These are phyloP conservation scores for Papiliotrema nemorosa DNA, from an alignment of 1,284 basidiomycete genomes.

Conservation along the genomic window DNA sequence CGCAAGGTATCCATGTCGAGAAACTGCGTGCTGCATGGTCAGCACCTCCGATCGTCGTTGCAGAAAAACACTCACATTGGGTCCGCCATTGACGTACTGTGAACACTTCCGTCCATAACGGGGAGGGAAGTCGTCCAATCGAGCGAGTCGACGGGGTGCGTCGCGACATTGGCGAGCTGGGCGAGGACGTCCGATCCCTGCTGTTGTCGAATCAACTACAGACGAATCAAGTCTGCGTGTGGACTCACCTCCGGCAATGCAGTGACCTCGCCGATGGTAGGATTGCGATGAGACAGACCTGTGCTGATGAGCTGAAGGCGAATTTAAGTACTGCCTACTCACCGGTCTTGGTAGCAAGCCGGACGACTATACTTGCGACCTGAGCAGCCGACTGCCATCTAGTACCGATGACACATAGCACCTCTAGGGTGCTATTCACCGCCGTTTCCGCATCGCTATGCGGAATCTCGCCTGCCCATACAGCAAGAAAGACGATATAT, in stretches of 20 bases:
- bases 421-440: slow-evolving; percentile 7
- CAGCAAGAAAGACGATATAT: slow-evolving; percentile 17
- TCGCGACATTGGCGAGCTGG: neutral
- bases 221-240: too few species aligned
- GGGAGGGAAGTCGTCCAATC: neutral
- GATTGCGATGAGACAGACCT: neutral
- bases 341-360: slow-evolving; percentile 10
- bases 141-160: too few species aligned
- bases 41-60: too few species aligned
- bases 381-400: slow-evolving; percentile 14
- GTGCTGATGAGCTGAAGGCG: neutral
- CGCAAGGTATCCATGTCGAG: neutral
- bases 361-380: neutral
- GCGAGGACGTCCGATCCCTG: neutral
- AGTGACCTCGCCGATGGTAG: neutral
- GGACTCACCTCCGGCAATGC: too few species aligned
- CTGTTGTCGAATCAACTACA: neutral
- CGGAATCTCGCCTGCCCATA: slow-evolving; percentile 13
- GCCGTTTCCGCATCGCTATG: slow-evolving; percentile 8
- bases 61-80: neutral
- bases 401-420: slow-evolving; percentile 11
- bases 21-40: neutral
- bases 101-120: neutral
- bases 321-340: neutral
- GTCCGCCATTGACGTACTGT: neutral